Evolutionary conservation across 2,329 filamentous ascomycete species (phyloP).

Genomic region (Cytospora chrysosperma): DNA sequence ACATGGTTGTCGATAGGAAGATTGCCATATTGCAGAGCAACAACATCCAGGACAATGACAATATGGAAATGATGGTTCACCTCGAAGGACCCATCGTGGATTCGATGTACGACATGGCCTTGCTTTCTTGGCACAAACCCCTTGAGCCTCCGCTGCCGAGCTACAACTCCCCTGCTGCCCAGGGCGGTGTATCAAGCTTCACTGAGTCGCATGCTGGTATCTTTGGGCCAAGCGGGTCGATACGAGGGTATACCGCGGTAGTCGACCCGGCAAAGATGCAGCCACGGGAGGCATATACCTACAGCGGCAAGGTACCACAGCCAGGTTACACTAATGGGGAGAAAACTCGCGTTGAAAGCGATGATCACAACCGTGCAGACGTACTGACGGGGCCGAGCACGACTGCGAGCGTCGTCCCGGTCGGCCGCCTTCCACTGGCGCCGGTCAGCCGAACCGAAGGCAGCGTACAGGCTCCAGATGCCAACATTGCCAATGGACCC

Average conservation of each 20-base stretch:
- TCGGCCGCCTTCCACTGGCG: conserved; percentile 6
- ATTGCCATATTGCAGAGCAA: conserved; percentile 74
- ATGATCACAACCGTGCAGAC: conserved; percentile 23
- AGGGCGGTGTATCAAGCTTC: conserved; percentile 32
- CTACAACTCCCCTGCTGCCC: conserved; percentile 48
- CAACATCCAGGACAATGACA: conserved; percentile 77
- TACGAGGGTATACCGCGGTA: conserved; percentile 32
- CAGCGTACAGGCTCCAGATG: neutral
- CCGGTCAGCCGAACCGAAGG: neutral
- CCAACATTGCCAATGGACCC: conserved; percentile 23
- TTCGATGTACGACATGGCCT: conserved; percentile 69
- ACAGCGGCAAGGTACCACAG: conserved; percentile 13
- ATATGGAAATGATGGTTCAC: conserved; percentile 78
- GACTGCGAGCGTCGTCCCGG: conserved; percentile 24
- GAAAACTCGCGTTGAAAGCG: conserved; percentile 9
- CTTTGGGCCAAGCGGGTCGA: conserved; percentile 32
- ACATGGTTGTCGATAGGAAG: conserved; percentile 71
- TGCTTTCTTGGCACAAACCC: conserved; percentile 69
- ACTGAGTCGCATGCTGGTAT: conserved; percentile 29
- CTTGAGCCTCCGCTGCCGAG: conserved; percentile 60
- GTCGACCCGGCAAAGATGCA: conserved; percentile 31
- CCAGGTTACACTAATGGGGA: conserved; percentile 23
- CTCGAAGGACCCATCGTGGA: conserved; percentile 76
- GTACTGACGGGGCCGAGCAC: conserved; percentile 28
- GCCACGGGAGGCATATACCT: conserved; percentile 22